phyloP scores from a whole-genome alignment of 495 filamentous ascomycete species.

The Copromyces sp. region DNA sequence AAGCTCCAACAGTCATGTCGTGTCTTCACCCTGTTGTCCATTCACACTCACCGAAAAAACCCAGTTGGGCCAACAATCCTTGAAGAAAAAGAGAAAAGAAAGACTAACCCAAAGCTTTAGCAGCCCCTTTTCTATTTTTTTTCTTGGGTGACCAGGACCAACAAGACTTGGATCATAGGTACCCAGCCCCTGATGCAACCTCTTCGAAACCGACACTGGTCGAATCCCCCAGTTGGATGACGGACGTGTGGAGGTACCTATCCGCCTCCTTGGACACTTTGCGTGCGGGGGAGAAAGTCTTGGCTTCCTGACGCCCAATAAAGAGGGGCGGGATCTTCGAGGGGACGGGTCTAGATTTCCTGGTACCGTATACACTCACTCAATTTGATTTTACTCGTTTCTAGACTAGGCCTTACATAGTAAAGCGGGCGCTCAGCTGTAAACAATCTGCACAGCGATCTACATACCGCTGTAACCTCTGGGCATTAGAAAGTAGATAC shows the following conservation, averaged over 20 bases:
- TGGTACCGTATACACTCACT: too few species aligned
- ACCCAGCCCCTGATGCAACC: background rate
- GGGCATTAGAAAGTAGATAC: too few species aligned
- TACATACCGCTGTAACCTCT: too few species aligned
- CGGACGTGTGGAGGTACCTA: background rate
- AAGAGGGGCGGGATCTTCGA: background rate
- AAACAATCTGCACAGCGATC: too few species aligned
- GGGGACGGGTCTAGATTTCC: background rate
- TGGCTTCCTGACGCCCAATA: background rate
- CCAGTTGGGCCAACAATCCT: background rate
- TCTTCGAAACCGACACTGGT: background rate
- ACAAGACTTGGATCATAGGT: background rate
- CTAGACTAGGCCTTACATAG: too few species aligned
- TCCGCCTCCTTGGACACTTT: background rate
- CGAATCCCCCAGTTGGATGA: background rate
- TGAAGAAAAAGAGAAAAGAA: background rate
- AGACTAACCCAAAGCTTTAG: background rate
- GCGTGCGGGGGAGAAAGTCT: background rate
- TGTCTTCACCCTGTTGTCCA: background rate
- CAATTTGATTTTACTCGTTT: too few species aligned
- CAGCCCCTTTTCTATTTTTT: background rate
- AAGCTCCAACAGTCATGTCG: background rate
- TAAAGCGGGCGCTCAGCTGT: too few species aligned
- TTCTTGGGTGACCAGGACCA: background rate
- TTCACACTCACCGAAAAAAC: background rate